Evolutionary conservation across 2,329 filamentous ascomycete species (phyloP).

Genomic region (Fusarium haematococcum): DNA sequence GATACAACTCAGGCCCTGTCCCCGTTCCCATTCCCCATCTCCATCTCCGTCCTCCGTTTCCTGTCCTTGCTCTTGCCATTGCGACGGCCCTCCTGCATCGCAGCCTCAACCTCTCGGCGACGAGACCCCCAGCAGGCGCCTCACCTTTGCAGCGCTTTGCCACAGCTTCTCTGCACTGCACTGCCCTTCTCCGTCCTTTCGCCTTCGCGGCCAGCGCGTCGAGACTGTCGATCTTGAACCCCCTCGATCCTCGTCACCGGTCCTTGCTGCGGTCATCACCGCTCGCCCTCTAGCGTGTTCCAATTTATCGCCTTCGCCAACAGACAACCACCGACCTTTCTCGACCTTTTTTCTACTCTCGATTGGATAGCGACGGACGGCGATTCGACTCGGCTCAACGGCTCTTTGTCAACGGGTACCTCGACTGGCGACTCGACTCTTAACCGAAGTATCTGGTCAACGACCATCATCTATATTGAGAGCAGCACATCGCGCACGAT

Average conservation of each 20-base stretch:
- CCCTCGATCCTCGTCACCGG: slow-evolving; percentile 19
- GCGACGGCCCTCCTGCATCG: slow-evolving; percentile 41
- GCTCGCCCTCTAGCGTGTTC: slow-evolving; percentile 18
- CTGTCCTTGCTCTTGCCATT: slow-evolving; percentile 43
- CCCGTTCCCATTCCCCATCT: slow-evolving; percentile 41
- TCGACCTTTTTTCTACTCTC: slow-evolving; percentile 1
- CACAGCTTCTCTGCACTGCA: slow-evolving; percentile 6
- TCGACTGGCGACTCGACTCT: slow-evolving; percentile 21
- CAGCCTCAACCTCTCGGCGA: slow-evolving; percentile 30
- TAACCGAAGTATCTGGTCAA: slow-evolving; percentile 16
- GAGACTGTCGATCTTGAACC: slow-evolving; percentile 1
- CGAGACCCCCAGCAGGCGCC: slow-evolving; percentile 17
- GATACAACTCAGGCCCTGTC: slow-evolving; percentile 45
- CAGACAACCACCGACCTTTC: neutral
- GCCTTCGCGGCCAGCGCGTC: slow-evolving; percentile 26
- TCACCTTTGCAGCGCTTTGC: slow-evolving; percentile 22
- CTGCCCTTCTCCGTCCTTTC: slow-evolving; percentile 1
- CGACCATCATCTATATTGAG: neutral
- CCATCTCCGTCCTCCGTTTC: slow-evolving; percentile 25
- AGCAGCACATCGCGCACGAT: slow-evolving; percentile 10
- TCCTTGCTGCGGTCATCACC: slow-evolving; percentile 22
- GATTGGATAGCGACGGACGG: slow-evolving; percentile 18
- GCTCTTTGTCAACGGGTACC: slow-evolving; percentile 21
- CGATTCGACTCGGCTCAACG: slow-evolving; percentile 33
- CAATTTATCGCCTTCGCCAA: neutral